Percentiles rank a stretch among this genome's conserved stretches.
phyloP scores from a whole-genome alignment of 805 yeast species.

The Suhomyces sp. region DNA sequence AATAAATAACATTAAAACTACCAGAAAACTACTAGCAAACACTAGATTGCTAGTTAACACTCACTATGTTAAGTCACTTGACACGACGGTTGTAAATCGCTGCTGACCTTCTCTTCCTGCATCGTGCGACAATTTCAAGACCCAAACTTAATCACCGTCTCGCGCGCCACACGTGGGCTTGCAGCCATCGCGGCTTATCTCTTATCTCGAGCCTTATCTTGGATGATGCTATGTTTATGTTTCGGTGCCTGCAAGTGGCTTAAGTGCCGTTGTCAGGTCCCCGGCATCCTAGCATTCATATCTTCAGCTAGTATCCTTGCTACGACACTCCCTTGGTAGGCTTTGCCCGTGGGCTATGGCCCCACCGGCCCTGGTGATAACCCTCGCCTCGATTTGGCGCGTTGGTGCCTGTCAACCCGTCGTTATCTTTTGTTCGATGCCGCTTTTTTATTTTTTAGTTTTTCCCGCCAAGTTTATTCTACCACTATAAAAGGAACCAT shows the following conservation, averaged over 20 bases:
- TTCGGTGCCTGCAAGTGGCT: background rate
- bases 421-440: background rate
- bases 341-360: background rate
- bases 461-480: background rate
- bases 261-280: background rate
- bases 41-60: too few species aligned
- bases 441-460: background rate
- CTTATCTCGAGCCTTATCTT: background rate
- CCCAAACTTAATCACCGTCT: background rate
- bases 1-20: background rate
- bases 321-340: background rate
- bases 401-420: background rate
- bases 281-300: background rate
- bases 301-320: background rate
- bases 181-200: constrained; percentile 1
- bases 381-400: background rate
- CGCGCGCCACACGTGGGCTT: background rate
- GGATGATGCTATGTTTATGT: background rate
- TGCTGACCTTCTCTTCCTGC: background rate
- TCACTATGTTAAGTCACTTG: too few species aligned
- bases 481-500: background rate
- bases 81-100: too few species aligned
- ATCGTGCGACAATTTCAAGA: background rate
- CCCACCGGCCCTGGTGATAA: background rate
- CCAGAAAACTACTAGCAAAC: too few species aligned